Evolutionary conservation across 2,329 filamentous ascomycete genomes (phyloP).

Genomic region (Talaromyces pinophilus): DNA sequence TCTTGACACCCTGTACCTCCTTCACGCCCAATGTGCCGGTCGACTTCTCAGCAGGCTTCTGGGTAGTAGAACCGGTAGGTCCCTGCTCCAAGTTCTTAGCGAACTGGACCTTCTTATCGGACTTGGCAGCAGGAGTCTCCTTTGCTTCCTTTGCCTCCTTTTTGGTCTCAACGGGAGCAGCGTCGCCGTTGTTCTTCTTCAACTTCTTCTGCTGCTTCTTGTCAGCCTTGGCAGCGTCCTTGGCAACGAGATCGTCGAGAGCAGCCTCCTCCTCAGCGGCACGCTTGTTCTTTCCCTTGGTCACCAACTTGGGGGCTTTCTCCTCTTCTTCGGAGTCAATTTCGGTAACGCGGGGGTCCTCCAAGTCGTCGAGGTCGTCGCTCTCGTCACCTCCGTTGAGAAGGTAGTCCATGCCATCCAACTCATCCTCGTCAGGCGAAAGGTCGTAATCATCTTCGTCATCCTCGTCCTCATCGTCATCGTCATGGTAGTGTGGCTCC

Average conservation of each 20-base stretch:
- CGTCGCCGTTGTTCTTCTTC: conserved; percentile 97
- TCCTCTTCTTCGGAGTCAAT: conserved; percentile 78
- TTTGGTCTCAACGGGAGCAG: conserved; percentile 63
- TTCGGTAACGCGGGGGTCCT: conserved; percentile 80
- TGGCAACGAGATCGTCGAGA: conserved; percentile 83
- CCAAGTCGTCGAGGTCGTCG: conserved; percentile 76
- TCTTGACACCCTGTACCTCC: conserved; percentile 81
- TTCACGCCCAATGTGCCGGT: conserved; percentile 68
- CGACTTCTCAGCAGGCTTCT: conserved; percentile 52
- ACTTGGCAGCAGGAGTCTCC: conserved; percentile 55
- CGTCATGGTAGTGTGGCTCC: conserved; percentile 43
- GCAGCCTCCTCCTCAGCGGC: conserved; percentile 66
- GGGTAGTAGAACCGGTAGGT: conserved; percentile 69
- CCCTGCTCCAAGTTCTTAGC: conserved; percentile 98
- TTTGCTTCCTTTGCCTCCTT: conserved; percentile 57
- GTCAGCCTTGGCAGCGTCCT: conserved; percentile 57
- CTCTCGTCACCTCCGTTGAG: conserved; percentile 61
- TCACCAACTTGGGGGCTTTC: conserved; percentile 57
- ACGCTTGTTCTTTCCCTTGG: conserved; percentile 90
- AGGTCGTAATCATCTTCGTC: conserved; percentile 78
- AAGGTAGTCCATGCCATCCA: conserved; percentile 55
- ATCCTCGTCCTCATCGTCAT: conserved; percentile 60
- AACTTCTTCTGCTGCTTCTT: conserved; percentile 98
- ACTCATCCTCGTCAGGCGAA: conserved; percentile 75
- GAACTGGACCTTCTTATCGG: conserved; percentile 96